Evolutionary conservation across 306 rosid genomes (phyloP).

Genomic region (Quercus ilex): DNA sequence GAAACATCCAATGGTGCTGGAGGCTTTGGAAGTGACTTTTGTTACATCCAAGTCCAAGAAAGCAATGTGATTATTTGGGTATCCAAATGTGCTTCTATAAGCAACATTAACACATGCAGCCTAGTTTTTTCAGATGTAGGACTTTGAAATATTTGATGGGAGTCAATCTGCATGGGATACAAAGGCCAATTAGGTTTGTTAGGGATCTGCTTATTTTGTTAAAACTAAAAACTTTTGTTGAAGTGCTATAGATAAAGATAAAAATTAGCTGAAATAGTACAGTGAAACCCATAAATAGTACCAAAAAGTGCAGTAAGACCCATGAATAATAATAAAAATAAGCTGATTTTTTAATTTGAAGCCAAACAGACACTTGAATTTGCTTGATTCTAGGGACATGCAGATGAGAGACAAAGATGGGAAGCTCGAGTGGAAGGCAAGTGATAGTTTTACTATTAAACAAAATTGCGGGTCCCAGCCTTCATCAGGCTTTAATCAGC

Average conservation of each 20-base stretch:
- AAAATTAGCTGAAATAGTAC: too few relatives aligned
- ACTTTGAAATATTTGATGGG: background rate
- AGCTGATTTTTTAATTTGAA: too few relatives aligned
- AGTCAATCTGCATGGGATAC: background rate
- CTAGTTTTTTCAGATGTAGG: background rate
- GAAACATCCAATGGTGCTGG: background rate
- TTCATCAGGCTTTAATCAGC: background rate
- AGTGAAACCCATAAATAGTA: too few relatives aligned
- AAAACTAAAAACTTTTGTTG: too few relatives aligned
- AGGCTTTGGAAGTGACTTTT: background rate
- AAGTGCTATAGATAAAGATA: too few relatives aligned
- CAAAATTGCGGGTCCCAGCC: background rate
- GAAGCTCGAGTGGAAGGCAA: background rate
- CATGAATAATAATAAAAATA: too few relatives aligned
- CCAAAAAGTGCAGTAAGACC: too few relatives aligned
- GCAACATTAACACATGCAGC: background rate
- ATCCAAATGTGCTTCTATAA: background rate
- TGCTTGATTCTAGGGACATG: background rate
- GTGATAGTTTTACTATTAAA: background rate
- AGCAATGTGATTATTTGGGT: background rate
- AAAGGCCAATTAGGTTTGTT: background rate
- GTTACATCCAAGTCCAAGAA: background rate
- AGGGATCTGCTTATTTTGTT: too few relatives aligned
- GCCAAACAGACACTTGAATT: background rate
- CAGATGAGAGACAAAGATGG: background rate